Conservation (phyloP, 2,329 filamentous ascomycete species). For the Curvularia verruculosa region DNA sequence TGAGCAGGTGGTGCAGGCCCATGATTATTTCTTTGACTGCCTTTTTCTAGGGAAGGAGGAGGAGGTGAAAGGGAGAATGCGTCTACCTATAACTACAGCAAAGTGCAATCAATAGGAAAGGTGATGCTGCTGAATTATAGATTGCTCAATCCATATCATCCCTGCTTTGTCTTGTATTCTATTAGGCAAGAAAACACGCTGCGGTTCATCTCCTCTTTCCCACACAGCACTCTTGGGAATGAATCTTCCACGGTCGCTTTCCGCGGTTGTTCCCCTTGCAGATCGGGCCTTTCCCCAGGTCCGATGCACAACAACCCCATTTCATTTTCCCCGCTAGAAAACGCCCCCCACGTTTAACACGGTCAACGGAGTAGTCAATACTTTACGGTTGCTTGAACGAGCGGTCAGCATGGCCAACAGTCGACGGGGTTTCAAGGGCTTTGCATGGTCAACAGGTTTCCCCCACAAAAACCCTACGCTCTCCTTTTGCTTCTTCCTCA, state of each 20-base stretch:
- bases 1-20: conserved; percentile 7
- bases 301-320: background rate
- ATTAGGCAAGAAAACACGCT: too few relatives aligned
- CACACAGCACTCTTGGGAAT: background rate
- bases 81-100: too few relatives aligned
- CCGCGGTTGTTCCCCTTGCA: background rate
- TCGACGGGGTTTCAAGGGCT: background rate
- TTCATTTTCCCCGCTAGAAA: background rate
- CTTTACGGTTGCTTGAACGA: background rate
- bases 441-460: background rate
- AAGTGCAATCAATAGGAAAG: too few relatives aligned
- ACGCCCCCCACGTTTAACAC: background rate
- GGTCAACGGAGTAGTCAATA: background rate
- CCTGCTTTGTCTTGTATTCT: background rate
- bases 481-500: background rate
- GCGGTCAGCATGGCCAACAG: background rate
- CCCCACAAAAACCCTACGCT: background rate
- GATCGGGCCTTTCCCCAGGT: background rate
- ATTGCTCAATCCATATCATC: background rate
- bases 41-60: background rate
- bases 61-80: too few relatives aligned
- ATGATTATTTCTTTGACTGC: background rate
- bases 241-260: background rate
- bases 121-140: background rate
- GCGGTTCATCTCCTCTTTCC: background rate